A percentile compares a stretch with the other conserved stretches of the same genome.
These are phyloP conservation scores for Fraxinus xanthoxyloides DNA, from an alignment of 305 asterid species.

Conservation along the genomic window DNA sequence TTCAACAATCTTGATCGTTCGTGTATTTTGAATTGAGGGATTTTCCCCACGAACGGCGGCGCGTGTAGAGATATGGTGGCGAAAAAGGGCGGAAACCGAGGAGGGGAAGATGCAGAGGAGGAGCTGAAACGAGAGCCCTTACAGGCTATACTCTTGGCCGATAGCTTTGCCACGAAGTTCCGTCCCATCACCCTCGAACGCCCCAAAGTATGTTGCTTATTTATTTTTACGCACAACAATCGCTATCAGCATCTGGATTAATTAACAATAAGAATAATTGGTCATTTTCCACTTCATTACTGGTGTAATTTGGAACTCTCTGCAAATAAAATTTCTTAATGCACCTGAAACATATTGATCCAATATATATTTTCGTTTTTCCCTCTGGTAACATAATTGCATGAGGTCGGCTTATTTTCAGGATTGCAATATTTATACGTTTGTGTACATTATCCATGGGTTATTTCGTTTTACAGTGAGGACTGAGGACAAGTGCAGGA, in stretches of 20 bases:
- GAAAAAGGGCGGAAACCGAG: conserved; percentile 63
- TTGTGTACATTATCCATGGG: neutral
- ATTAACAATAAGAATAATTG: neutral
- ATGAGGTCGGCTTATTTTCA: neutral
- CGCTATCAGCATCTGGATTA: neutral
- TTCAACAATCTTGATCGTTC: neutral
- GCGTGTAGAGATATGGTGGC: conserved; percentile 48
- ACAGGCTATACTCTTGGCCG: conserved; percentile 88
- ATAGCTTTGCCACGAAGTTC: conserved; percentile 89
- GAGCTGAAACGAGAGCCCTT: conserved; percentile 69
- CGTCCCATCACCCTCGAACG: conserved; percentile 97
- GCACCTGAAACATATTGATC: neutral
- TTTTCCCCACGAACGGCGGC: conserved; percentile 5
- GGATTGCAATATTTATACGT: neutral
- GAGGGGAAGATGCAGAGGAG: conserved; percentile 64
- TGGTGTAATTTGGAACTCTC: neutral
- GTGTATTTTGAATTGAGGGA: neutral
- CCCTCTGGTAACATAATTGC: neutral
- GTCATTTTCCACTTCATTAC: neutral
- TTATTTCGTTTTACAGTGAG: neutral
- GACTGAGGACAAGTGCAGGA: neutral
- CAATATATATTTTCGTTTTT: neutral
- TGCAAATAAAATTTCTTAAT: neutral
- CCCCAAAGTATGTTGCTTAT: conserved; percentile 57
- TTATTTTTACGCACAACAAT: neutral